These are phyloP conservation scores for Dicorynia guianensis DNA, from an alignment of 306 rosid species.

Conservation along the genomic window DNA sequence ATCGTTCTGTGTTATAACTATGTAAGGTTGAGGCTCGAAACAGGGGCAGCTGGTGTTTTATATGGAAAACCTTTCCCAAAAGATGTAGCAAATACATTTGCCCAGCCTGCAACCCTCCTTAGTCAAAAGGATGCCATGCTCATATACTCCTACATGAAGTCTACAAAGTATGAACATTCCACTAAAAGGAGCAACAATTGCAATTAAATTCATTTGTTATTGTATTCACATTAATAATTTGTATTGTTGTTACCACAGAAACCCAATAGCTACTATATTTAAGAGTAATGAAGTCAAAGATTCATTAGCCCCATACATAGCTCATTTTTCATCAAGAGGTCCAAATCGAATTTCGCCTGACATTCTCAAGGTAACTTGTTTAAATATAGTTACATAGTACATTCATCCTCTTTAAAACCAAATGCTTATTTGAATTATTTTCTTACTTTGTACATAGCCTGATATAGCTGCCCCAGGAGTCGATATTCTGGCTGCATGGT, in stretches of 20 bases:
- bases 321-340: constrained; percentile 54
- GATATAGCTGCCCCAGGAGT: constrained; percentile 51
- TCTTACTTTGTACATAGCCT: constrained; percentile 21
- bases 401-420: background rate
- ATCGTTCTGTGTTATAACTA: constrained; percentile 46
- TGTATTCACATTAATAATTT: background rate
- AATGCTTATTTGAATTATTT: background rate
- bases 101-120: constrained; percentile 41
- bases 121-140: background rate
- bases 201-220: no score
- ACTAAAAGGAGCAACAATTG: no score
- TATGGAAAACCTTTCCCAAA: background rate
- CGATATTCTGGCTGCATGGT: no score
- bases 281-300: constrained; percentile 35
- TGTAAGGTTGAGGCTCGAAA: accelerated
- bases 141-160: no score
- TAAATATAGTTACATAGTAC: background rate
- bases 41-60: constrained; percentile 42
- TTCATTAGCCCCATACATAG: constrained; percentile 47
- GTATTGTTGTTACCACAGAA: background rate
- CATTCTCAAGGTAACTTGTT: constrained; percentile 48
- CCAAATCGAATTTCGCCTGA: constrained; percentile 45
- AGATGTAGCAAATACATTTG: background rate
- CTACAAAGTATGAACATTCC: background rate
- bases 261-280: constrained; percentile 43